Percentiles rank a stretch among this genome's conserved stretches.
phyloP scores from a whole-genome alignment of 495 filamentous ascomycete species.

The Lineolata rhizophorae region DNA sequence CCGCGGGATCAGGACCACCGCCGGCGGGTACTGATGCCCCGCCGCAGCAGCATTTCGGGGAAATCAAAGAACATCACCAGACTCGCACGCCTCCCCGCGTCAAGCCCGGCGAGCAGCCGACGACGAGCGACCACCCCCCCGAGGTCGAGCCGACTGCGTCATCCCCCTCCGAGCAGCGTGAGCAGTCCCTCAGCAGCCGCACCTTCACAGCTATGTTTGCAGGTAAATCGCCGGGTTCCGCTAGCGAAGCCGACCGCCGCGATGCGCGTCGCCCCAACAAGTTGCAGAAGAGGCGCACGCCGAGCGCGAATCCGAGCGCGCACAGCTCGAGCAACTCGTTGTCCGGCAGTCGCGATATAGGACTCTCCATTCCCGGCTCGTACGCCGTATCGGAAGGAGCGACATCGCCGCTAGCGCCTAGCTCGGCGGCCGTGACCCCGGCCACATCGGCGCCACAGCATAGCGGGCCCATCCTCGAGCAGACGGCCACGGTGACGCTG shows the following conservation, averaged over 20 bases:
- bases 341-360: constrained; percentile 14
- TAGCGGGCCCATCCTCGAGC: constrained; percentile 5
- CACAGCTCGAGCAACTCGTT: constrained; percentile 13
- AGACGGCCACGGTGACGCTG: too few relatives aligned
- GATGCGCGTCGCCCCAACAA: constrained; percentile 10
- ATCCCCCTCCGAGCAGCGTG: too few relatives aligned
- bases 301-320: constrained; percentile 9
- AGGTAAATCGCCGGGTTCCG: constrained; percentile 6
- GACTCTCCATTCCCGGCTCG: not conserved
- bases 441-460: not conserved
- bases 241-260: constrained; percentile 4
- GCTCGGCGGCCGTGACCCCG: constrained; percentile 8
- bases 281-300: constrained; percentile 10
- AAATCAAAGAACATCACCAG: too few relatives aligned
- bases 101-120: constrained; percentile 5
- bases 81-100: not conserved
- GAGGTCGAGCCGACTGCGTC: not conserved
- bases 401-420: constrained; percentile 16
- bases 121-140: constrained; percentile 7
- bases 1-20: too few relatives aligned
- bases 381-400: not conserved
- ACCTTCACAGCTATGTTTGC: constrained; percentile 11
- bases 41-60: too few relatives aligned
- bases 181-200: constrained; percentile 4
- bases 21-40: too few relatives aligned